phyloP scores from a whole-genome alignment of 2,329 filamentous ascomycete genomes.

The Leptographium lundbergii region DNA sequence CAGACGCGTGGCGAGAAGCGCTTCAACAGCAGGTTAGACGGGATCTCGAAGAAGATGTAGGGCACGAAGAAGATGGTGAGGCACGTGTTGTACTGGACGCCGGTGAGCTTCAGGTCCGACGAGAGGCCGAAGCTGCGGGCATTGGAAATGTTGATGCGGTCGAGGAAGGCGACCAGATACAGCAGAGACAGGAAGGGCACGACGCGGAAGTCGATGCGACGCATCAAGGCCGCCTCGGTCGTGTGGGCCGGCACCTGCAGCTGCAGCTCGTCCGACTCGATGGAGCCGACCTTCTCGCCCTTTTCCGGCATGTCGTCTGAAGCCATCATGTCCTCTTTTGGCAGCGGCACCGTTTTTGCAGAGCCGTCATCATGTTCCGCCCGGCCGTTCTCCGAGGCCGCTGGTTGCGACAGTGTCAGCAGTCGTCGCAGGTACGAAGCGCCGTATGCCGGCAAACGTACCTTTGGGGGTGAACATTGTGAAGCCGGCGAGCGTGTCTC shows the following conservation, averaged over 20 bases:
- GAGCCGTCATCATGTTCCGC: background rate
- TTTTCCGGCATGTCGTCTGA: background rate
- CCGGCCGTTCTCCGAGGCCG: background rate
- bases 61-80: constrained; percentile 74
- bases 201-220: constrained; percentile 58
- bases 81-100: constrained; percentile 50
- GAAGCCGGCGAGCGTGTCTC: background rate
- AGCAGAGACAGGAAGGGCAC: constrained; percentile 62
- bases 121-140: constrained; percentile 54
- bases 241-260: constrained; percentile 38
- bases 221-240: constrained; percentile 51
- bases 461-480: background rate
- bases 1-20: constrained; percentile 52
- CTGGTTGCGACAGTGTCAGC: background rate
- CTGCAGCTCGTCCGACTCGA: constrained; percentile 12
- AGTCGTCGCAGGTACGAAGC: background rate
- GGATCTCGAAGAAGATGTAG: constrained; percentile 61
- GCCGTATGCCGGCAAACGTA: background rate
- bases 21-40: constrained; percentile 62
- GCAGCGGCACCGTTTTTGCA: background rate
- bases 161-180: constrained; percentile 58
- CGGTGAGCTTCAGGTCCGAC: constrained; percentile 47
- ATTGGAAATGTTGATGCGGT: constrained; percentile 71
- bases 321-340: background rate
- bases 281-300: background rate